phyloP scores from a whole-genome alignment of 805 yeast genomes.

The Lipomyces spencermartinsiae region DNA sequence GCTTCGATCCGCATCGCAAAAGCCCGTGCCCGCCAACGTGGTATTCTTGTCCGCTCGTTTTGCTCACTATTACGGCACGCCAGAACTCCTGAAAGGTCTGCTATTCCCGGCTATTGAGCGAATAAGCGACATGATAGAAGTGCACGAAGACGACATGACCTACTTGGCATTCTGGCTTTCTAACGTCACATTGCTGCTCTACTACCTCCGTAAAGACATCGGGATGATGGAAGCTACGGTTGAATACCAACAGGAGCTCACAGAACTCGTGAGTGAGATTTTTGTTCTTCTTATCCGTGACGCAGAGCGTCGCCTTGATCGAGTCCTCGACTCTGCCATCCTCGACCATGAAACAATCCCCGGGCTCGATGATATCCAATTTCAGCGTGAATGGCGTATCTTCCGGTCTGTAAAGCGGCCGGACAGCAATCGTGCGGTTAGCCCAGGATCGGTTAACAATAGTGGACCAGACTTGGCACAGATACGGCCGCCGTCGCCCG shows the following conservation, averaged over 20 bases:
- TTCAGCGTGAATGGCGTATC: slow-evolving; percentile 74
- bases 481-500: slow-evolving; percentile 77
- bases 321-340: slow-evolving; percentile 45
- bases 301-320: slow-evolving; percentile 47
- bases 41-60: slow-evolving; percentile 51
- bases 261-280: slow-evolving; percentile 46
- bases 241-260: slow-evolving; percentile 42
- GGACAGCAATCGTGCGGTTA: background rate
- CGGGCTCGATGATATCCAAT: slow-evolving; percentile 75
- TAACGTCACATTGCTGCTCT: slow-evolving; percentile 74
- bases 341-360: slow-evolving; percentile 82
- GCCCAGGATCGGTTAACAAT: slow-evolving; percentile 6
- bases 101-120: slow-evolving; percentile 43
- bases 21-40: slow-evolving; percentile 53
- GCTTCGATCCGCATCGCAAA: slow-evolving; percentile 46
- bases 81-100: slow-evolving; percentile 44
- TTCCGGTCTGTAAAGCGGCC: slow-evolving; percentile 54
- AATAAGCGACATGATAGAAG: slow-evolving; percentile 45
- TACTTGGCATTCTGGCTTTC: slow-evolving; percentile 83
- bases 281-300: slow-evolving; percentile 47
- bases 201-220: slow-evolving; percentile 71
- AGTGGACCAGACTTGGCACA: slow-evolving; percentile 14
- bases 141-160: slow-evolving; percentile 49
- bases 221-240: slow-evolving; percentile 49
- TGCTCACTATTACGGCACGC: slow-evolving; percentile 48